Conservation (phyloP, 1,139 yeast species). For the Hansenula lynferdii region DNA sequence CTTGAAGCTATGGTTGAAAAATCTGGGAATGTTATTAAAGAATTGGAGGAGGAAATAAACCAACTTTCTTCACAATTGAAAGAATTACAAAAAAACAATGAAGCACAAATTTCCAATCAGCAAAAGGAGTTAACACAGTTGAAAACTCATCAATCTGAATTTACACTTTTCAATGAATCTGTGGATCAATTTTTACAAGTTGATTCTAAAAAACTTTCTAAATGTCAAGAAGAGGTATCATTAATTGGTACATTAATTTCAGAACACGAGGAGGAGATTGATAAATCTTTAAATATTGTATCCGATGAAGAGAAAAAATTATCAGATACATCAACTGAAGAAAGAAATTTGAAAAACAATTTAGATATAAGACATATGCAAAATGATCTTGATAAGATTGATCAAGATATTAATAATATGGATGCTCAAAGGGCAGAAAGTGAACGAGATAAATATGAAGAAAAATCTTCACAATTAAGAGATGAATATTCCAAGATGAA, state of each 20-base stretch:
- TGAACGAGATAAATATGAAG: constrained; percentile 60
- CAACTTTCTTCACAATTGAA: constrained; percentile 10
- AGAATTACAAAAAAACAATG: constrained; percentile 8
- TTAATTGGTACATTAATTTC: constrained; percentile 41
- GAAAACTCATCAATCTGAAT: constrained; percentile 7
- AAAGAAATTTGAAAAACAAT: constrained; percentile 50
- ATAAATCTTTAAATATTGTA: constrained; percentile 27
- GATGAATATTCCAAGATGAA: constrained; percentile 51
- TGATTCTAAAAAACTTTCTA: constrained; percentile 35
- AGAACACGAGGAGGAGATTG: constrained; percentile 47
- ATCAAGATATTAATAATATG: constrained; percentile 33
- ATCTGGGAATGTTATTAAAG: constrained; percentile 12
- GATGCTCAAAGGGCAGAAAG: constrained; percentile 60
- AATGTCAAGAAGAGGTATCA: constrained; percentile 40
- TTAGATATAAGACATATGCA: constrained; percentile 43
- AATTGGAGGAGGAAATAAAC: constrained; percentile 12
- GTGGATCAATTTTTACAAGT: constrained; percentile 30
- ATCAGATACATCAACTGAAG: constrained; percentile 45
- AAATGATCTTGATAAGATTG: constrained; percentile 29
- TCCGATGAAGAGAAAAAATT: constrained; percentile 33
- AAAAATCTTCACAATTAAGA: constrained; percentile 50
- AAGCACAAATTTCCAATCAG: constrained; percentile 4
- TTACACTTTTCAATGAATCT: constrained; percentile 7
- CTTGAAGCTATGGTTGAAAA: constrained; percentile 20
- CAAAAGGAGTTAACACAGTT: constrained; percentile 10